Evolutionary conservation across 1,139 yeast species (phyloP).

Genomic region (Scheffersomyces insectosa): DNA sequence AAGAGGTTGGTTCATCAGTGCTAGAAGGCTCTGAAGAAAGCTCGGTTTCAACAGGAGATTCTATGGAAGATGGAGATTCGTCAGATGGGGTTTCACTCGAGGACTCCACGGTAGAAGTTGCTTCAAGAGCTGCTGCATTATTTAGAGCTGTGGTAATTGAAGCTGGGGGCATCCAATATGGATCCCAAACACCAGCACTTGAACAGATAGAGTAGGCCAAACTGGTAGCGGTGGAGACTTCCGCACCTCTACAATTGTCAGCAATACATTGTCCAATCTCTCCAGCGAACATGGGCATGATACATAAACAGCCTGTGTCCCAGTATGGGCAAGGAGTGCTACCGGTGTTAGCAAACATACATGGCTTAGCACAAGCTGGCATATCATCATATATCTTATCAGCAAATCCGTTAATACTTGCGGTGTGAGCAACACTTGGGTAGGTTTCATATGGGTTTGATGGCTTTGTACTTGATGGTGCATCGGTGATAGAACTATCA

Average conservation of each 20-base stretch:
- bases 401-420: constrained; percentile 54
- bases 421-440: constrained; percentile 50
- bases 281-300: constrained; percentile 32
- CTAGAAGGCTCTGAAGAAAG: neutral
- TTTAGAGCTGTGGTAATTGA: constrained; percentile 21
- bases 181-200: constrained; percentile 27
- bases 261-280: constrained; percentile 32
- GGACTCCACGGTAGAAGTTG: constrained; percentile 2
- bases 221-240: constrained; percentile 21
- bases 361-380: constrained; percentile 46
- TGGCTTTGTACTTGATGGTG: neutral
- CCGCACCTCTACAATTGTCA: constrained; percentile 24
- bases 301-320: constrained; percentile 52
- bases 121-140: constrained; percentile 5
- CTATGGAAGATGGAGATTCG: neutral
- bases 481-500: neutral
- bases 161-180: constrained; percentile 44
- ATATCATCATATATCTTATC: constrained; percentile 43
- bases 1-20: constrained; percentile 1
- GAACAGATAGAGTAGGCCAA: constrained; percentile 29
- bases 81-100: constrained; percentile 1
- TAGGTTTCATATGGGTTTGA: constrained; percentile 33
- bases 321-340: constrained; percentile 47
- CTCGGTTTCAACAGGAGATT: neutral
- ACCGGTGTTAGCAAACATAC: constrained; percentile 26